A percentile compares a stretch with the other conserved stretches of the same genome.
phyloP scores from a whole-genome alignment of 441 rosid species.

The Pelargonium australe region DNA sequence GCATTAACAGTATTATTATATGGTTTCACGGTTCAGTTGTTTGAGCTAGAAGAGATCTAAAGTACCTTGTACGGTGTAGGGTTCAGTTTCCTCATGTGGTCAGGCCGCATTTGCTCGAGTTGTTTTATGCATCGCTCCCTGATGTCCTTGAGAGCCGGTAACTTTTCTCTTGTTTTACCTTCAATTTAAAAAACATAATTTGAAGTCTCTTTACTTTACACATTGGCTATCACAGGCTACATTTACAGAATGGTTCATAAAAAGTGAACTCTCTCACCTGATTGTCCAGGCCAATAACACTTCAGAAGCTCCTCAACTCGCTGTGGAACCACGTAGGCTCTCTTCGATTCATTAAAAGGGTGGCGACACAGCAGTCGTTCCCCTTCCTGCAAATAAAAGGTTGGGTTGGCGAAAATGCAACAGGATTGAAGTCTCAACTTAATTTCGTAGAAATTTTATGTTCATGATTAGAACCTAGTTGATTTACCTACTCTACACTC shows the following conservation, averaged over 20 bases:
- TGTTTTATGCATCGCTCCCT: conserved; percentile 71
- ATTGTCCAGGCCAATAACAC: conserved; percentile 90
- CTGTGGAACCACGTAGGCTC: conserved; percentile 93
- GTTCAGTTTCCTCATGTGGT: conserved; percentile 92
- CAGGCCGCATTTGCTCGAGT: conserved; percentile 87
- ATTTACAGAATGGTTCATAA: not conserved
- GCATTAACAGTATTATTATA: not conserved
- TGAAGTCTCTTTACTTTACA: not conserved
- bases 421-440: not conserved
- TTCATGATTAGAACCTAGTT: too few species aligned
- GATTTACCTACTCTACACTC: too few species aligned
- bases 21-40: not conserved
- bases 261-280: conserved; percentile 39
- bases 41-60: not conserved
- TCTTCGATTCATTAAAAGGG: conserved; percentile 88
- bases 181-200: conserved; percentile 10
- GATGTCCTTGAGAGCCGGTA: conserved; percentile 57
- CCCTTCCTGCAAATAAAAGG: conserved; percentile 49
- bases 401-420: too few species aligned
- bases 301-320: conserved; percentile 74
- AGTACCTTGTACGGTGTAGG: conserved; percentile 95
- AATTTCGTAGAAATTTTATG: not conserved
- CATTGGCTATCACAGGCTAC: not conserved
- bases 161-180: conserved; percentile 56
- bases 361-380: conserved; percentile 77